Base-by-base conservation (phyloP, 164 flowering plant genomes). In the Cinnamomum chago region DNA sequence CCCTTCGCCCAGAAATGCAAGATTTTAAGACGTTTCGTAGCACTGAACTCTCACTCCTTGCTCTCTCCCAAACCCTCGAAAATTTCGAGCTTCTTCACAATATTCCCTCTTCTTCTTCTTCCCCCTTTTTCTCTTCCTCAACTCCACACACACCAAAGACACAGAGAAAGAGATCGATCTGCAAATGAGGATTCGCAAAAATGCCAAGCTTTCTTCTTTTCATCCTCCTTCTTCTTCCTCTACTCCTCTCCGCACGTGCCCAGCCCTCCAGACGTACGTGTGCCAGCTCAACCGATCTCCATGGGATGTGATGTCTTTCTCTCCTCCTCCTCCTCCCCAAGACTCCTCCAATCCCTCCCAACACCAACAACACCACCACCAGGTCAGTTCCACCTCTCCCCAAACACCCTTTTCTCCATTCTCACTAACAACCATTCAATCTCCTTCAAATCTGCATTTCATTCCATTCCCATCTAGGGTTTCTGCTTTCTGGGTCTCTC, bases 231-330 rank as follows among this genome's bases (percentile, higher is more conserved):
- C 55, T 47, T 2, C 72, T 58, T 35, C 62, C 51, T 18, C 60
- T 7, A 14, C 69, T 15, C 9, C 23, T 30, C 50, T 70, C 4
- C 62, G 70, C 50, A 50, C 58, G 52, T 58, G 72, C 15, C 22
- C 27, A 22, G 30, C 15, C 20, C 62, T 80, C 2, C 80, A 76
- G 76, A 30, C 77, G 40, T 81, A 74, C 73, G 81, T 83, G 58
- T 86, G 90, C 78, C 75, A 85, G 82, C 84, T 87, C 58, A 89
- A 85, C 78, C 85, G 77, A 76, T 86, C 90, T 25, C 89, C 88
- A 11, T 89, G 92, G 92, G 92, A 89, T 82, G 86, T 85, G 75
- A 78, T 83, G 69, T 23, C 85, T 3, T 77, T 83, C 79, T 4
- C 75, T 58, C 67, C 60, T 15, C 18, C 18, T 17, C 13, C 3